Conservation (phyloP, 257 asterid species). For the Catharanthus roseus region DNA sequence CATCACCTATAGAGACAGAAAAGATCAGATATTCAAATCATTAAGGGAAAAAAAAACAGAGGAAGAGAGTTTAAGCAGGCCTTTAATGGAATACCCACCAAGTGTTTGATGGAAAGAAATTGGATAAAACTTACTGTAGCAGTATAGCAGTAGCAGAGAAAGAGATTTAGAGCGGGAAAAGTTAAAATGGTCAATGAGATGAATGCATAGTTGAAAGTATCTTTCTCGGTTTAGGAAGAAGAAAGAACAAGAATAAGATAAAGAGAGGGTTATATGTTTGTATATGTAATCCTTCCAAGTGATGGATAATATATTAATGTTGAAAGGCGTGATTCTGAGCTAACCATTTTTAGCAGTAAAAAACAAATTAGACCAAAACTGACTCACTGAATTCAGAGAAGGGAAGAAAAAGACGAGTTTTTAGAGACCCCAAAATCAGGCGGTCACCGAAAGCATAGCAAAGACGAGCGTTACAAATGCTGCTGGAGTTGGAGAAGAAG, state of each 20-base stretch:
- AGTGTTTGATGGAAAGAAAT: background rate
- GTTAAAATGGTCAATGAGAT: background rate
- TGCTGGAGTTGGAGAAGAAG: background rate
- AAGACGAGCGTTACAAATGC: background rate
- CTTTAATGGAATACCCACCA: no score
- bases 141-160: no score
- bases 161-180: constrained; percentile 21
- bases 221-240: constrained; percentile 9
- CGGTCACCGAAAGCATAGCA: constrained; percentile 8
- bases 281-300: no score
- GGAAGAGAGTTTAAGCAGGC: background rate
- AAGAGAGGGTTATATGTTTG: background rate
- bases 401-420: constrained; percentile 10
- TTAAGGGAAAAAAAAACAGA: background rate
- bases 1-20: background rate
- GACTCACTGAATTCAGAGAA: background rate
- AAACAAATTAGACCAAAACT: background rate
- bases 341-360: background rate
- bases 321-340: background rate
- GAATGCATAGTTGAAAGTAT: constrained; percentile 10
- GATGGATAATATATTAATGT: no score
- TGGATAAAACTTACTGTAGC: background rate
- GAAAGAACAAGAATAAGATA: background rate
- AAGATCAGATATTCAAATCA: background rate
- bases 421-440: constrained; percentile 6